Percentiles rank a stretch among this genome's conserved stretches.
These are phyloP conservation scores for Phytophthora uliginosa DNA, from an alignment of 352 stramenopile species.

Conservation along the genomic window DNA sequence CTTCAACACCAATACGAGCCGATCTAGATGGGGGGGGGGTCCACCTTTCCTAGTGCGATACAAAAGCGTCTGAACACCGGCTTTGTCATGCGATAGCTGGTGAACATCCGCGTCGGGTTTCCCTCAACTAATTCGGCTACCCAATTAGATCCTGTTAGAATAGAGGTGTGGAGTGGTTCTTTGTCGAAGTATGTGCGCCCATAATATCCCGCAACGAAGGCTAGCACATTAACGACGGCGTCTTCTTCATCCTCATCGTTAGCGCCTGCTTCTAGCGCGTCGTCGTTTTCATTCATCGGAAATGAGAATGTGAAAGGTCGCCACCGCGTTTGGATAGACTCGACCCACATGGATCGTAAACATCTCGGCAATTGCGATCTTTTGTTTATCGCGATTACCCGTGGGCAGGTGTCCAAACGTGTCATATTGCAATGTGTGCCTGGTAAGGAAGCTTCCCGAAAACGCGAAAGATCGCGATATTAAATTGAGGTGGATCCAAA, in stretches of 20 bases:
- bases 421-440: neutral
- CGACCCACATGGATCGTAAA: neutral
- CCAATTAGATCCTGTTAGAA: slow-evolving; percentile 2
- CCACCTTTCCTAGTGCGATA: neutral
- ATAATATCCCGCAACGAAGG: neutral
- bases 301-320: neutral
- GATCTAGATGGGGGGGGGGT: neutral
- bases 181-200: neutral
- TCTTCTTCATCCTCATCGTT: neutral
- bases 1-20: neutral
- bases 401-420: neutral
- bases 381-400: neutral
- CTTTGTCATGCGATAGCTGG: slow-evolving; percentile 17
- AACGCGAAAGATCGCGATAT: too few relatives aligned
- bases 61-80: slow-evolving; percentile 1
- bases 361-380: neutral
- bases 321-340: neutral
- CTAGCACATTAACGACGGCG: neutral
- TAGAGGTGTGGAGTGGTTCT: neutral
- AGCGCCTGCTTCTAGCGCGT: neutral
- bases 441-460: too few relatives aligned
- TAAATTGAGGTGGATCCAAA: too few relatives aligned
- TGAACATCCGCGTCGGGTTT: slow-evolving; percentile 11
- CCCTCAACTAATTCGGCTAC: slow-evolving; percentile 10
- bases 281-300: neutral